Evolutionary conservation across 768 basidiomycete species (phyloP).

Genomic region (Nidularia pulvinata): DNA sequence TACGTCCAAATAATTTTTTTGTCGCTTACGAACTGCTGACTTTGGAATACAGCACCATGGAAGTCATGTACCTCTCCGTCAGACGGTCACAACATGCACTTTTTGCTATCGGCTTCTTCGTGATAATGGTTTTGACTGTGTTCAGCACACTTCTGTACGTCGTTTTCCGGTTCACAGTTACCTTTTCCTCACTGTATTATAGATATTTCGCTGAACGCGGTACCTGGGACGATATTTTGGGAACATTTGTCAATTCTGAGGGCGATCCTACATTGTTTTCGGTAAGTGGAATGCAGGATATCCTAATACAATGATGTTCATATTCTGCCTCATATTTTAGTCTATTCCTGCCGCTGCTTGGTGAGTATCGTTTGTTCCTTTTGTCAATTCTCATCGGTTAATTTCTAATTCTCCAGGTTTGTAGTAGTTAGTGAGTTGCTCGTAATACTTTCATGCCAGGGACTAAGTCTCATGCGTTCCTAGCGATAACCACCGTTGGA

Average conservation of each 20-base stretch:
- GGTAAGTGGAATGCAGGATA: constrained; percentile 29
- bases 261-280: constrained; percentile 83
- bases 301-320: too few species aligned
- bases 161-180: background rate
- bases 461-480: background rate
- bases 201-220: constrained; percentile 93
- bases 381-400: background rate
- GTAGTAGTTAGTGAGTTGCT: constrained; percentile 72
- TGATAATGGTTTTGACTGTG: constrained; percentile 82
- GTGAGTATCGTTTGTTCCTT: constrained; percentile 39
- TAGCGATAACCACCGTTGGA: constrained; percentile 87
- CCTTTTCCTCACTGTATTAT: background rate
- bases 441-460: background rate
- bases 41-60: constrained; percentile 60
- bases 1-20: constrained; percentile 30
- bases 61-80: constrained; percentile 92
- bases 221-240: constrained; percentile 82
- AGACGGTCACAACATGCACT: constrained; percentile 85
- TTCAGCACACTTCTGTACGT: constrained; percentile 84
- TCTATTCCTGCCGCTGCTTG: constrained; percentile 51
- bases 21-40: background rate
- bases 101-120: constrained; percentile 87
- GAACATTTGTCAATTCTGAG: constrained; percentile 82
- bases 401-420: constrained; percentile 38
- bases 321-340: constrained; percentile 7